A percentile compares a stretch with the other conserved stretches of the same genome.
phyloP scores from a whole-genome alignment of 1,284 basidiomycete species.

The Peniophora sp. region DNA sequence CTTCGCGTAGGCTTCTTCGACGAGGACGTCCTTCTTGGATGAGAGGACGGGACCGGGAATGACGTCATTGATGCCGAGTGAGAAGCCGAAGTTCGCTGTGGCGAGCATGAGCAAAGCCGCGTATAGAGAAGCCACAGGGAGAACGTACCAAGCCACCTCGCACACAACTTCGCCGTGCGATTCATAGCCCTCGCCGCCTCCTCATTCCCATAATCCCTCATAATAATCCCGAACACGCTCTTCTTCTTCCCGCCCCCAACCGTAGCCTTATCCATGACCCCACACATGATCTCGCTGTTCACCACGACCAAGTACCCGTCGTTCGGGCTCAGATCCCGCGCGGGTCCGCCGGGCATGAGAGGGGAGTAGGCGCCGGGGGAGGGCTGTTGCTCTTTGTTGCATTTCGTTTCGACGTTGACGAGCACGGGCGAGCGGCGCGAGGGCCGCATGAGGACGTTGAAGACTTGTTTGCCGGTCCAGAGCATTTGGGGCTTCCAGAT shows the following conservation, averaged over 20 bases:
- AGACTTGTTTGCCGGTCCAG: conserved; percentile 99
- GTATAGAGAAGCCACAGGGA: background rate
- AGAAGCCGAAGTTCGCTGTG: conserved; percentile 93
- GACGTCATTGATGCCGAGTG: conserved; percentile 97
- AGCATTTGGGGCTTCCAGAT: conserved; percentile 90
- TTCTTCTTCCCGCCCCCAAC: conserved; percentile 99
- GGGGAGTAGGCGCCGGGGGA: conserved; percentile 49
- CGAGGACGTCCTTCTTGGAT: conserved; percentile 78
- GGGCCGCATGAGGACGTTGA: conserved; percentile 94
- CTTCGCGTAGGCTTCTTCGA: conserved; percentile 86
- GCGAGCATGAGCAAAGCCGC: background rate
- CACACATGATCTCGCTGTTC: conserved; percentile 99
- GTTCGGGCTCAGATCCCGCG: conserved; percentile 92
- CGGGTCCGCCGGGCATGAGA: conserved; percentile 51
- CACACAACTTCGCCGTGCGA: conserved; percentile 90
- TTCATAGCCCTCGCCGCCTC: conserved; percentile 97
- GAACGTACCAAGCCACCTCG: conserved; percentile 80
- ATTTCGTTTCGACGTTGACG: conserved; percentile 96
- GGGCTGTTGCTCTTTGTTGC: conserved; percentile 88
- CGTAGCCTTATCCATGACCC: conserved; percentile 98
- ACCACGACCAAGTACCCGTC: conserved; percentile 97
- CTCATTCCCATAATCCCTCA: conserved; percentile 92
- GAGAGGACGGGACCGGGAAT: conserved; percentile 87
- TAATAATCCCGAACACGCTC: conserved; percentile 96
- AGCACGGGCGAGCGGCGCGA: conserved; percentile 79